Conservation (phyloP, 768 basidiomycete genomes). For the Lactifluus echinatus region DNA sequence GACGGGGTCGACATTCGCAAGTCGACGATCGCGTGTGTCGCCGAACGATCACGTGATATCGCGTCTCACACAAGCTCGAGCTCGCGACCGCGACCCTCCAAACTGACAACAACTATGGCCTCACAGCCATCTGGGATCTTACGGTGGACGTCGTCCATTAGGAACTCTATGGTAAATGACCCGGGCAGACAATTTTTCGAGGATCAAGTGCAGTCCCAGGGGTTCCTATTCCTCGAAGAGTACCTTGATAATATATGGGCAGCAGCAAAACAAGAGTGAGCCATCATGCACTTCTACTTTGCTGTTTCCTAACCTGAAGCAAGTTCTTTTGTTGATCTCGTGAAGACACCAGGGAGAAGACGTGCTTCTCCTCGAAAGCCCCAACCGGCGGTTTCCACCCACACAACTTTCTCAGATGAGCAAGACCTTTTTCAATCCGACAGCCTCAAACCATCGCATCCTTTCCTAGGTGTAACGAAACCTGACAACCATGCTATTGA, state of each 20-base stretch:
- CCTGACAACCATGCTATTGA: not conserved
- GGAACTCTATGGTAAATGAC: conserved; percentile 62
- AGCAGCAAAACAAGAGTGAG: conserved; percentile 57
- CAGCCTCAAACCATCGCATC: not conserved
- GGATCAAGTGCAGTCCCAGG: conserved; percentile 65
- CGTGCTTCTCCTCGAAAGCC: conserved; percentile 46
- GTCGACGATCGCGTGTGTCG: too few species aligned
- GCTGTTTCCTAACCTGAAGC: not conserved
- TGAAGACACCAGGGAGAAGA: conserved; percentile 78
- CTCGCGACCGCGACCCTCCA: not conserved
- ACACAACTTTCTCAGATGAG: conserved; percentile 57
- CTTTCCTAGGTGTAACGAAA: not conserved
- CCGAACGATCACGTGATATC: conserved; percentile 11
- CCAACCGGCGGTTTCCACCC: conserved; percentile 29
- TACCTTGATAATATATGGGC: conserved; percentile 65
- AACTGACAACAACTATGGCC: conserved; percentile 9
- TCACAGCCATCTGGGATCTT: conserved; percentile 38
- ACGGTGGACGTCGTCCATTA: conserved; percentile 60
- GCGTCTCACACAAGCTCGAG: not conserved
- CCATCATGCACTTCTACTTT: not conserved
- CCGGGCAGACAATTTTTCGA: conserved; percentile 62
- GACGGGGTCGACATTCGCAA: too few species aligned
- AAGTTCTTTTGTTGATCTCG: conserved; percentile 68
- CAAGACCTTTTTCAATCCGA: conserved; percentile 28
- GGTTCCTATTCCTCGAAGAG: conserved; percentile 71